Conservation (phyloP, 805 yeast species). For the Kluyveromyces wickerhamii region DNA sequence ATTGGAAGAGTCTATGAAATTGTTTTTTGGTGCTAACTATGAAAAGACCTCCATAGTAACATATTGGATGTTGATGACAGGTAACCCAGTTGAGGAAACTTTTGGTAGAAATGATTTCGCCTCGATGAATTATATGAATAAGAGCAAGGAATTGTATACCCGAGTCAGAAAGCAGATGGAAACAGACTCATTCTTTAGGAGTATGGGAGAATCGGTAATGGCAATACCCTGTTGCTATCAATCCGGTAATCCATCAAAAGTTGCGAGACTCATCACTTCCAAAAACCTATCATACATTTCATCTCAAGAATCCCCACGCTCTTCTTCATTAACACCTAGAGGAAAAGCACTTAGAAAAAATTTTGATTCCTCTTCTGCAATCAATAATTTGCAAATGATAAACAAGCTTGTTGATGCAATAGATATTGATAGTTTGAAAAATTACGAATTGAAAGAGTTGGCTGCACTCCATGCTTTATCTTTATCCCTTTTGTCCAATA, state of each 20-base stretch:
- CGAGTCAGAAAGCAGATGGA: conserved; percentile 28
- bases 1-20: conserved; percentile 13
- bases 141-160: conserved; percentile 25
- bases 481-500: conserved; percentile 16
- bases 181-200: conserved; percentile 42
- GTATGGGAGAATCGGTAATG: conserved; percentile 43
- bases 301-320: conserved; percentile 17
- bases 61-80: conserved; percentile 21
- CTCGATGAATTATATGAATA: conserved; percentile 25
- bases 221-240: conserved; percentile 34
- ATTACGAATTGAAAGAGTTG: conserved; percentile 13
- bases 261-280: not conserved
- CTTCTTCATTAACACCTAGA: conserved; percentile 29
- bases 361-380: conserved; percentile 21
- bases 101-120: conserved; percentile 13
- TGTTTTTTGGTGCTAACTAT: conserved; percentile 14
- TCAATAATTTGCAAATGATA: conserved; percentile 13
- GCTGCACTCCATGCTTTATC: conserved; percentile 19
- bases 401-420: conserved; percentile 13
- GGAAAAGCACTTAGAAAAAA: conserved; percentile 18
- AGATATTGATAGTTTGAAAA: conserved; percentile 11
- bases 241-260: not conserved
- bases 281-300: not conserved
- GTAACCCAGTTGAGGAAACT: conserved; percentile 11
- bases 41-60: conserved; percentile 11